Evolutionary conservation across 2,329 filamentous ascomycete genomes (phyloP), one percentile per base, ranked within the genome.

Genomic region (Exophiala calicioides): DNA sequence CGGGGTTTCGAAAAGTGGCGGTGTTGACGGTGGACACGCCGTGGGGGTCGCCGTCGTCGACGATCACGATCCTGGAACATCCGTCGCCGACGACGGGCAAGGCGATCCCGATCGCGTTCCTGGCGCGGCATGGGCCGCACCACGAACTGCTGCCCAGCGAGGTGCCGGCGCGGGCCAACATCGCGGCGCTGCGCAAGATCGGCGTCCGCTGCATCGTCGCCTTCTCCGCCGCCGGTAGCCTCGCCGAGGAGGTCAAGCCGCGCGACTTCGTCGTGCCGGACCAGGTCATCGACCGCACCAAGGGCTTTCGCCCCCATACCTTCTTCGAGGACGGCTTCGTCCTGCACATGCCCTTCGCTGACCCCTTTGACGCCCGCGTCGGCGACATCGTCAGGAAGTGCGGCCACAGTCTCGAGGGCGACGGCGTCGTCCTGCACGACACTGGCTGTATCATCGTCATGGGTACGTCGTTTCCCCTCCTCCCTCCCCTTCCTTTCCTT

Each of bases 211-310:
- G 83, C 65, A 81, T 97, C 66, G 88, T 98, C 65, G 90, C 91
- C 55, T 98, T 98, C 75, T 91, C 86, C 56, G 93, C 93, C 37
- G 93, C 98, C 47, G 93, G 93, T 53, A 91, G 86, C 62, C 75
- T 98, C 65, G 88, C 86, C 66, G 93, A 96, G 74, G 81, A 89
- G 63, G 91, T 98, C 68, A 88, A 87, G 71, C 93, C 93, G 32
- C 86, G 93, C 72, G 93, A 98, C 75, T 98, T 98, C 68, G 88
- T 97, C 40, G 80, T 98, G 9, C 93, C 91, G 0, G 90, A 96
- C 71, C 93, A 98, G 75, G 81, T 95, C 67, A 96, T 97, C 66
- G 93, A 98, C 74, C 88, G 91, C 54, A 97, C 91, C 58, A 97
- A 96, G 80, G 93, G 91, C 43, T 78, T 95, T 54, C 80, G 93